phyloP scores from a whole-genome alignment of 2,329 filamentous ascomycete species.

The Ramularia endophylla region DNA sequence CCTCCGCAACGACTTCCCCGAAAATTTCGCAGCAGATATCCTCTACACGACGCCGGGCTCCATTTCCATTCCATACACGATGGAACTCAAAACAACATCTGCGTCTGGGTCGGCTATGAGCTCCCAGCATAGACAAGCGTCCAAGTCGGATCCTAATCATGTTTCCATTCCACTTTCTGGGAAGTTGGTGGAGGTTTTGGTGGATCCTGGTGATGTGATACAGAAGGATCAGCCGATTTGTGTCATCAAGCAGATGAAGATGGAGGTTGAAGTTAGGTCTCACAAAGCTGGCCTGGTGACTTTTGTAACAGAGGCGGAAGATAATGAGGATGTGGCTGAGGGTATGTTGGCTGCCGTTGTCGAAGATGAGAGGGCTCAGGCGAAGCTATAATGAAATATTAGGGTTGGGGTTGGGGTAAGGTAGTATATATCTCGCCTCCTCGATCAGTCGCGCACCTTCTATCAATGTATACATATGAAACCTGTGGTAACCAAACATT shows the following conservation, averaged over 20 bases:
- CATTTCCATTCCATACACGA: conserved; percentile 35
- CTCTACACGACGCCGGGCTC: conserved; percentile 40
- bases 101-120: conserved; percentile 36
- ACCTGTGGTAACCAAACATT: too few species aligned
- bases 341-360: conserved; percentile 49
- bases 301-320: conserved; percentile 50
- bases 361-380: conserved; percentile 29
- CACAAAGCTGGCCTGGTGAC: conserved; percentile 42
- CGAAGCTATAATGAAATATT: conserved; percentile 18
- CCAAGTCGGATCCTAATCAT: conserved; percentile 46
- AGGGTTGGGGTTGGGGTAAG: too few species aligned
- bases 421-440: too few species aligned
- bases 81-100: conserved; percentile 37
- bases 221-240: conserved; percentile 49
- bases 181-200: conserved; percentile 54
- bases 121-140: conserved; percentile 43
- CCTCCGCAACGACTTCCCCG: conserved; percentile 55
- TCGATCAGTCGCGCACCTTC: too few species aligned
- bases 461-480: too few species aligned
- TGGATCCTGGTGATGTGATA: conserved; percentile 47
- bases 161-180: conserved; percentile 53
- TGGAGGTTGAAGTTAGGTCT: conserved; percentile 59
- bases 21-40: conserved; percentile 49
- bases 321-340: conserved; percentile 52
- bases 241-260: conserved; percentile 63